Evolutionary conservation across 1,284 basidiomycete species (phyloP).

Genomic region (Cryptococcus sp.): DNA sequence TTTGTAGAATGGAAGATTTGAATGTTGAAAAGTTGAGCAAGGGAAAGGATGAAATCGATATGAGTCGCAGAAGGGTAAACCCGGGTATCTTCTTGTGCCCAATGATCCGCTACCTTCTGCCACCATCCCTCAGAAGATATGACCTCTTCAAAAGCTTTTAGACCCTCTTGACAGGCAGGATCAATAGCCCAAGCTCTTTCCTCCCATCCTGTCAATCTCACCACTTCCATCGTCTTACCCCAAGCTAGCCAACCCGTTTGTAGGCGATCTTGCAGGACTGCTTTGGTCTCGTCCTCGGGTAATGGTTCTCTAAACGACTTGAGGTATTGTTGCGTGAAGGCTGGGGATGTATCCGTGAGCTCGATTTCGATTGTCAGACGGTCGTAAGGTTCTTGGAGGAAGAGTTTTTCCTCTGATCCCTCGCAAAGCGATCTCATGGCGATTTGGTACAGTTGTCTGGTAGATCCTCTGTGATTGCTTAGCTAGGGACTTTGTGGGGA

Average conservation of each 20-base stretch:
- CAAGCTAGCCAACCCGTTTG: slow-evolving; percentile 82
- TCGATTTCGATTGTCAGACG: slow-evolving; percentile 60
- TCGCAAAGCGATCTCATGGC: slow-evolving; percentile 78
- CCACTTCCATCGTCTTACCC: slow-evolving; percentile 67
- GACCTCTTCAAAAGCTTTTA: slow-evolving; percentile 57
- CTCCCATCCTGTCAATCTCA: slow-evolving; percentile 53
- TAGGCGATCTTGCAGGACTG: slow-evolving; percentile 62
- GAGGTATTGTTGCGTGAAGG: slow-evolving; percentile 58
- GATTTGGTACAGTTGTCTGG: slow-evolving; percentile 68
- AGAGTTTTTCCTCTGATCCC: slow-evolving; percentile 60
- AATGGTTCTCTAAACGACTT: slow-evolving; percentile 47
- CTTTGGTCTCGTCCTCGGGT: slow-evolving; percentile 31
- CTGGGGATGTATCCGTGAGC: slow-evolving; percentile 48
- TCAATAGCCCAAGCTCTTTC: slow-evolving; percentile 64
- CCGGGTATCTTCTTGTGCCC: slow-evolving; percentile 45
- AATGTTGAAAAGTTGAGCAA: slow-evolving; percentile 49
- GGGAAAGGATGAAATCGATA: slow-evolving; percentile 51
- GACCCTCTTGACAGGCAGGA: slow-evolving; percentile 55
- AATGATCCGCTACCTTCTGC: slow-evolving; percentile 44
- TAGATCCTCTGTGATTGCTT: slow-evolving; percentile 57
- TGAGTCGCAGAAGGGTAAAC: slow-evolving; percentile 47
- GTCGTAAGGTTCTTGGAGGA: slow-evolving; percentile 73
- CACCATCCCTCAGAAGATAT: slow-evolving; percentile 60
- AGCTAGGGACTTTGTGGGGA: not conserved
- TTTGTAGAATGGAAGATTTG: slow-evolving; percentile 30